Conservation (phyloP, 768 basidiomycete genomes). For the Cystofilobasidium ferigula region DNA sequence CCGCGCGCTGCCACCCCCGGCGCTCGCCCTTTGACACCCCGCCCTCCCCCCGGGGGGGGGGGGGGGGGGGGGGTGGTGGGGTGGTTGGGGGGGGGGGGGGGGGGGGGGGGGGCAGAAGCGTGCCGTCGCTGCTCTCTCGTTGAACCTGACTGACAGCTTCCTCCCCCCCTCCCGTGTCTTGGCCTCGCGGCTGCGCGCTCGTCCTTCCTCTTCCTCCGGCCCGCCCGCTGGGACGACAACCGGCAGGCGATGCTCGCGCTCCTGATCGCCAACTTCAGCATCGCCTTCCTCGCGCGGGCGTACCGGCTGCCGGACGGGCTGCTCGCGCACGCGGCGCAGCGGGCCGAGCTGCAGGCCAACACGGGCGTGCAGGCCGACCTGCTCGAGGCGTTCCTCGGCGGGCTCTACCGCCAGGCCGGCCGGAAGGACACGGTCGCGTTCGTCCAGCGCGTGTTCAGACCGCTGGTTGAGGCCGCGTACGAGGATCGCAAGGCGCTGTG, state of each 20-base stretch:
- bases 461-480: neutral
- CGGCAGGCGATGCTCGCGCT: neutral
- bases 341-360: neutral
- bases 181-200: too few relatives aligned
- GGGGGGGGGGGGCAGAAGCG: too few relatives aligned
- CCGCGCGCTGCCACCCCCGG: too few relatives aligned
- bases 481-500: neutral
- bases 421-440: neutral
- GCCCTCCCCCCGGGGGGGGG: too few relatives aligned
- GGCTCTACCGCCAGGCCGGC: constrained; percentile 1
- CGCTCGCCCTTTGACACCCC: too few relatives aligned
- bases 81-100: too few relatives aligned
- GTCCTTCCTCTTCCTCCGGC: too few relatives aligned
- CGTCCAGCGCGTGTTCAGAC: neutral
- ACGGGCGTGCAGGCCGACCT: constrained; percentile 2
- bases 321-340: neutral
- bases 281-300: neutral
- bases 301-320: neutral
- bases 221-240: too few relatives aligned
- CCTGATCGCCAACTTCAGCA: neutral
- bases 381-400: constrained; percentile 1
- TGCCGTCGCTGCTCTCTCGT: too few relatives aligned
- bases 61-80: too few relatives aligned
- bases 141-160: too few relatives aligned
- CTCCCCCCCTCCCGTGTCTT: too few relatives aligned